These are phyloP conservation scores for Xerocomellus amylosporus DNA, from an alignment of 768 basidiomycete species.

Conservation along the genomic window DNA sequence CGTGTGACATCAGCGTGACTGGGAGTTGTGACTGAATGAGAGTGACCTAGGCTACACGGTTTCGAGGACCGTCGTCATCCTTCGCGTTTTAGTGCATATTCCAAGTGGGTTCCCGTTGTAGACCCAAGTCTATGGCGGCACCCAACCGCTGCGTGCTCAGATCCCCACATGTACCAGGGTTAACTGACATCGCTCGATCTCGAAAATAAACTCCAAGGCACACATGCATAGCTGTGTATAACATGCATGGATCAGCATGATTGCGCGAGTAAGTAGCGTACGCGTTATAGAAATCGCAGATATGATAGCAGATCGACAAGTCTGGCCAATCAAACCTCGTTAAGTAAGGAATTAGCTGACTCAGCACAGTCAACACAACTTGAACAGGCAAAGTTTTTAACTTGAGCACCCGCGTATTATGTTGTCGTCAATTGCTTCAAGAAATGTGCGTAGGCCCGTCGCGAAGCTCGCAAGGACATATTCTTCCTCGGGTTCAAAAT, in stretches of 20 bases:
- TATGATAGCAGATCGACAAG: neutral
- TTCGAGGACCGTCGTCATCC: neutral
- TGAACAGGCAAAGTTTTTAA: neutral
- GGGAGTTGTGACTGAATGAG: no score
- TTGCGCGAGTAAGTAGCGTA: neutral
- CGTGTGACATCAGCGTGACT: neutral
- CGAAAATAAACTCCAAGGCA: neutral
- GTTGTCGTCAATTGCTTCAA: slow-evolving; percentile 26
- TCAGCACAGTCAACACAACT: slow-evolving; percentile 5
- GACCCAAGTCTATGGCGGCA: neutral
- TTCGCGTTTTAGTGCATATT: neutral
- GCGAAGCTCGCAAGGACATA: slow-evolving; percentile 35
- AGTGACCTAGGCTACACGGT: no score
- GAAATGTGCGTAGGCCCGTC: slow-evolving; percentile 10
- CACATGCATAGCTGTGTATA: neutral
- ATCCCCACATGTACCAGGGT: neutral
- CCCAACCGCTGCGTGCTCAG: neutral
- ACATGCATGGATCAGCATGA: neutral
- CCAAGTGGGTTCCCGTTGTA: neutral
- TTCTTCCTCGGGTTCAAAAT: slow-evolving; percentile 37
- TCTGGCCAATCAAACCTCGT: neutral
- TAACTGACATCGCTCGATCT: neutral
- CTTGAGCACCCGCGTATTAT: slow-evolving; percentile 5
- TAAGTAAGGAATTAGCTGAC: slow-evolving; percentile 8
- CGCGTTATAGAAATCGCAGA: neutral